Percentiles rank a stretch among this genome's conserved stretches.
These are phyloP conservation scores for Protomyces macrosporus DNA, from an alignment of 1,139 yeast genomes.

Conservation along the genomic window DNA sequence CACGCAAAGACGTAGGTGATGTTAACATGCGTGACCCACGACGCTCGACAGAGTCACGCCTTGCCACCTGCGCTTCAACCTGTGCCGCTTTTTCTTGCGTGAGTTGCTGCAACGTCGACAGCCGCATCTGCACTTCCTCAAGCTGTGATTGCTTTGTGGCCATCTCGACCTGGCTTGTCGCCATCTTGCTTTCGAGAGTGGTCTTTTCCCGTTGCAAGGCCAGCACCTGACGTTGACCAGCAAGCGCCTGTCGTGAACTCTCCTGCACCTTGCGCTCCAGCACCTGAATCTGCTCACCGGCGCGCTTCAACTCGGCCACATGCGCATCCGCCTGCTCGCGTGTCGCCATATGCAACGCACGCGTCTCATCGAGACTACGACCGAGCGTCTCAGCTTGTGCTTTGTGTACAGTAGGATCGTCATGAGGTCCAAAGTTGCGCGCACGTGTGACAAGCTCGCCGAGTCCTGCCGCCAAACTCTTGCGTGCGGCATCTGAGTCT, in stretches of 20 bases:
- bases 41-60: conserved; percentile 8
- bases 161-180: neutral
- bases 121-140: conserved; percentile 21
- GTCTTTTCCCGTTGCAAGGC: conserved; percentile 7
- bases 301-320: conserved; percentile 4
- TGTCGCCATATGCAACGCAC: conserved; percentile 1
- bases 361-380: neutral
- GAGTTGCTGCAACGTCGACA: conserved; percentile 20
- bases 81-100: neutral
- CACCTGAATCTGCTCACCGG: conserved; percentile 10
- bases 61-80: neutral
- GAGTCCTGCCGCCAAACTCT: conserved; percentile 4
- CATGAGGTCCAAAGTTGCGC: conserved; percentile 10
- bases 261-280: conserved; percentile 6
- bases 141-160: conserved; percentile 11
- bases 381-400: neutral
- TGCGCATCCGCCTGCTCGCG: conserved; percentile 1
- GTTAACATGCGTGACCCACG: conserved; percentile 12
- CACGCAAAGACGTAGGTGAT: conserved; percentile 9
- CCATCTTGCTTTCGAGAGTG: conserved; percentile 13
- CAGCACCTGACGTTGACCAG: conserved; percentile 13
- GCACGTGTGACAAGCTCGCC: neutral
- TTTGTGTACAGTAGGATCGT: conserved; percentile 6
- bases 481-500: conserved; percentile 4
- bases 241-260: conserved; percentile 8